Evolutionary conservation across 2,329 filamentous ascomycete genomes (phyloP).

Genomic region (Bipolaris cookei): DNA sequence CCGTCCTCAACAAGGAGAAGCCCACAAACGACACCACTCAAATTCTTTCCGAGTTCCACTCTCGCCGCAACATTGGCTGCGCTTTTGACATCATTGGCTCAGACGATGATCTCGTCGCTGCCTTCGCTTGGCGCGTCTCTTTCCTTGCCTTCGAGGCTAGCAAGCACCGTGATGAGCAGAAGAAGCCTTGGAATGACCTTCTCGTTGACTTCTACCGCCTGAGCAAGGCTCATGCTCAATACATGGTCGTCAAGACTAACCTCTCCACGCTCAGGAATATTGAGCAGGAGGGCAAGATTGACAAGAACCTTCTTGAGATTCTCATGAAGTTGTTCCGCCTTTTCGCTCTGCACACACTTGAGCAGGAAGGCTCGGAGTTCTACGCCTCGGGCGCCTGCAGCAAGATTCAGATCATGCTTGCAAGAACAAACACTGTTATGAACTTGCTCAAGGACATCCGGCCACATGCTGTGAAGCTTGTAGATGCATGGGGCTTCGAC

Average conservation of each 20-base stretch:
- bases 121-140: slow-evolving; percentile 77
- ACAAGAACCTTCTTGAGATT: slow-evolving; percentile 62
- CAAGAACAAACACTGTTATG: slow-evolving; percentile 71
- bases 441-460: slow-evolving; percentile 73
- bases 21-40: slow-evolving; percentile 71
- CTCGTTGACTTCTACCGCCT: slow-evolving; percentile 80
- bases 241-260: slow-evolving; percentile 80
- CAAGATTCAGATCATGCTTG: slow-evolving; percentile 73
- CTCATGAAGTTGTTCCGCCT: slow-evolving; percentile 72
- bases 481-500: slow-evolving; percentile 77
- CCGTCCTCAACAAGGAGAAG: slow-evolving; percentile 69
- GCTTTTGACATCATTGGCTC: slow-evolving; percentile 76
- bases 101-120: slow-evolving; percentile 73
- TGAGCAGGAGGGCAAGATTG: slow-evolving; percentile 60
- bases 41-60: slow-evolving; percentile 69
- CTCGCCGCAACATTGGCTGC: slow-evolving; percentile 71
- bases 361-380: slow-evolving; percentile 74
- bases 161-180: slow-evolving; percentile 75
- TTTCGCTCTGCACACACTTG: slow-evolving; percentile 69
- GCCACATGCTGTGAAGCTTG: slow-evolving; percentile 73
- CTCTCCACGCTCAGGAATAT: slow-evolving; percentile 70
- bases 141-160: slow-evolving; percentile 78
- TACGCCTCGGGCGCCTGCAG: slow-evolving; percentile 73
- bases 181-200: slow-evolving; percentile 76
- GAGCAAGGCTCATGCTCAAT: slow-evolving; percentile 76